Percentiles rank a stretch among this genome's conserved stretches.
Conservation (phyloP, 73 alveolate genomes). For the Paramecium bursaria region DNA sequence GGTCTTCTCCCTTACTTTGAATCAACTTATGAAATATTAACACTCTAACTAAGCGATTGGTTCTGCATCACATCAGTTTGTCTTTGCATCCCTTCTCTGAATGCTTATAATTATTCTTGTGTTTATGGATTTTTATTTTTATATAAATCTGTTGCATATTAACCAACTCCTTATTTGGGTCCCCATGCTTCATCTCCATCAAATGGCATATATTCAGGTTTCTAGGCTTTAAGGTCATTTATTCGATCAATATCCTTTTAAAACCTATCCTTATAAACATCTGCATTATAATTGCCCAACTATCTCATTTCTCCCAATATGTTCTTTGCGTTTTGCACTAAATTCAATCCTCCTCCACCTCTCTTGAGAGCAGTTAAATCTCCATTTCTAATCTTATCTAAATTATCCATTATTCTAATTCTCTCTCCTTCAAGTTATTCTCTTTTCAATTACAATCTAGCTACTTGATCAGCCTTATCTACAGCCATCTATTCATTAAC, state of each 20-base stretch:
- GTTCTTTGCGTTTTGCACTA: constrained; percentile 67
- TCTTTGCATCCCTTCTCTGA: constrained; percentile 39
- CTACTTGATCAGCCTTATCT: constrained; percentile 85
- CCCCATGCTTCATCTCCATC: constrained; percentile 70
- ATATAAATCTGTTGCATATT: constrained; percentile 17
- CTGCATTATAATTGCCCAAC: constrained; percentile 61
- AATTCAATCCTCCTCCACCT: constrained; percentile 51
- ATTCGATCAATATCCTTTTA: constrained; percentile 67
- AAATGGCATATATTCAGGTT: constrained; percentile 65
- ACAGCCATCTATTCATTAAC: constrained; percentile 73
- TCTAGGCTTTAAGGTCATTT: constrained; percentile 63
- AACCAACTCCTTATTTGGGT: neutral
- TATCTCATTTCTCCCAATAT: constrained; percentile 69
- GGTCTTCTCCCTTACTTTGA: no score
- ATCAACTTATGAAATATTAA: constrained; percentile 11
- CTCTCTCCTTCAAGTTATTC: constrained; percentile 84
- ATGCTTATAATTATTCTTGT: constrained; percentile 18
- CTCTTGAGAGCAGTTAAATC: constrained; percentile 63
- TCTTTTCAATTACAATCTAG: constrained; percentile 73
- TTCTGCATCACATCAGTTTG: constrained; percentile 37
- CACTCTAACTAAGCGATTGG: constrained; percentile 4
- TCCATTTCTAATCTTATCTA: constrained; percentile 67
- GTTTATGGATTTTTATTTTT: constrained; percentile 34
- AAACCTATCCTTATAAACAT: constrained; percentile 65
- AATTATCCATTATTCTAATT: constrained; percentile 78